phyloP scores from a whole-genome alignment of 371 early-diverging fungal species.

The Choanephora cucurbitarum region DNA sequence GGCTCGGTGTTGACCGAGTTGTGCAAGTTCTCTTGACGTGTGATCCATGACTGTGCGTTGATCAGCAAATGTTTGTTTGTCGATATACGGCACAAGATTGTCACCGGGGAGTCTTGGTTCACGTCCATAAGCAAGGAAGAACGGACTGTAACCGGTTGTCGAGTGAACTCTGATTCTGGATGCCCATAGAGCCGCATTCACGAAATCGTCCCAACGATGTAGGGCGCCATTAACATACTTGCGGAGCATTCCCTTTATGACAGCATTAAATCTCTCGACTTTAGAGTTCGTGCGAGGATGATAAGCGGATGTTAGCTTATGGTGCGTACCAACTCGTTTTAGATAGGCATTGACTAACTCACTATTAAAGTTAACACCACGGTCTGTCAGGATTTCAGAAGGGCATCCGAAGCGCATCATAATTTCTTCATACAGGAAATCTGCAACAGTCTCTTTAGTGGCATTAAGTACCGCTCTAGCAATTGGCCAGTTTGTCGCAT shows the following conservation, averaged over 20 bases:
- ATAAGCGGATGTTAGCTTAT: conserved; percentile 23
- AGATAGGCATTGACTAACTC: conserved; percentile 10
- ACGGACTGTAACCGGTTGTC: too few species aligned
- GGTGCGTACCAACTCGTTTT: conserved; percentile 2
- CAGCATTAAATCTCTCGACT: conserved; percentile 19
- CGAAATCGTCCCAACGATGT: too few species aligned
- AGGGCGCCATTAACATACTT: too few species aligned
- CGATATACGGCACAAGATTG: too few species aligned
- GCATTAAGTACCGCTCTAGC: conserved; percentile 37
- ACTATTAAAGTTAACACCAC: conserved; percentile 35
- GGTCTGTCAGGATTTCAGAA: conserved; percentile 37
- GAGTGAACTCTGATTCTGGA: too few species aligned
- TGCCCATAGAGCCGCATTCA: too few species aligned
- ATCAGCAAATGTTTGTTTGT: neutral
- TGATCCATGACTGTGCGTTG: conserved; percentile 6
- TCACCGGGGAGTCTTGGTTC: too few species aligned
- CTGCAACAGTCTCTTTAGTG: conserved; percentile 28
- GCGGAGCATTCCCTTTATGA: neutral
- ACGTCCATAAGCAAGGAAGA: too few species aligned
- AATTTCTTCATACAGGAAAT: conserved; percentile 16
- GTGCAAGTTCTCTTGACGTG: conserved; percentile 2
- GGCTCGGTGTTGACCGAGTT: conserved; percentile 13
- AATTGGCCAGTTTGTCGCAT: conserved; percentile 1
- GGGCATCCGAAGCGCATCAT: conserved; percentile 31
- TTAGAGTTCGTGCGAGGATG: conserved; percentile 23